phyloP scores from a whole-genome alignment of 148 eudicot genomes.

The Dianthus caryophyllus region DNA sequence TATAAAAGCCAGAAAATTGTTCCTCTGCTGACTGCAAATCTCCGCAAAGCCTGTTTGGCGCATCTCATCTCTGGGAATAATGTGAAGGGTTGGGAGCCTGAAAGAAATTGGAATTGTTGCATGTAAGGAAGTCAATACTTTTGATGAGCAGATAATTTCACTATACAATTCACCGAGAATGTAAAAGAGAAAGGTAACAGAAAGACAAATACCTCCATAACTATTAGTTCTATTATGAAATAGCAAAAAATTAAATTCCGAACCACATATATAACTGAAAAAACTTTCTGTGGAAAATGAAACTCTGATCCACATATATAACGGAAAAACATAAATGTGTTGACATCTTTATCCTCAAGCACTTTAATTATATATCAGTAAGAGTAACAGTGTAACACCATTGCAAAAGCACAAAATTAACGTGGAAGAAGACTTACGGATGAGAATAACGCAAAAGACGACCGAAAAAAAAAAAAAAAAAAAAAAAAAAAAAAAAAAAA shows the following conservation, averaged over 20 bases:
- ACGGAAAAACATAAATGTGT: background rate
- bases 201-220: background rate
- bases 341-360: background rate
- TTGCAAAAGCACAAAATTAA: background rate
- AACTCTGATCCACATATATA: too few relatives aligned
- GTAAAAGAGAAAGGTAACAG: too few relatives aligned
- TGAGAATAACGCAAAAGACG: background rate
- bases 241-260: too few relatives aligned
- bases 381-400: background rate
- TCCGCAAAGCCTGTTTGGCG: conserved; percentile 63
- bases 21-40: conserved; percentile 63
- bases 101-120: conserved; percentile 11
- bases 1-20: conserved; percentile 63
- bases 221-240: background rate
- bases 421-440: background rate
- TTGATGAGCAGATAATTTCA: background rate
- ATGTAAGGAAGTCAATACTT: background rate
- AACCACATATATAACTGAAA: too few relatives aligned
- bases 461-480: too few relatives aligned
- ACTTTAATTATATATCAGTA: background rate
- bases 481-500: too few relatives aligned
- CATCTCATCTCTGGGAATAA: conserved; percentile 83
- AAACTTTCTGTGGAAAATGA: too few relatives aligned
- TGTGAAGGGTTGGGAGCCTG: conserved; percentile 88
- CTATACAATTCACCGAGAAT: conserved; percentile 12